Conservation (phyloP, 306 rosid species). For the Fragaria vesca region DNA sequence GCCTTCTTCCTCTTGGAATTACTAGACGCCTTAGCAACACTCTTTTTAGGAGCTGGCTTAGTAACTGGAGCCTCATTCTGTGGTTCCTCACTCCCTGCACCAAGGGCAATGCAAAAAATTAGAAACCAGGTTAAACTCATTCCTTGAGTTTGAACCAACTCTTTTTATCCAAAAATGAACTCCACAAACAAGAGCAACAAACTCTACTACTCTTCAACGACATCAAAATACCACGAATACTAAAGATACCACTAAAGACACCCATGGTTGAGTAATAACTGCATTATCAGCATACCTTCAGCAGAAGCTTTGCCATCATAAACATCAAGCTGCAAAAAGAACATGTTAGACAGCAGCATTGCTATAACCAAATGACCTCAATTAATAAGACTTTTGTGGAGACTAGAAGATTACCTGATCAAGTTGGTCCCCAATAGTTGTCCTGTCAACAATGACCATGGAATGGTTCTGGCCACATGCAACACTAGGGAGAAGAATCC, state of each 20-base stretch:
- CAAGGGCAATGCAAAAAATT: constrained; percentile 5
- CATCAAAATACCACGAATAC: background rate
- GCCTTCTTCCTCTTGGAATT: constrained; percentile 69
- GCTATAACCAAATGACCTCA: background rate
- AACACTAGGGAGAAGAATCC: constrained; percentile 56
- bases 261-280: constrained; percentile 9
- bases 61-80: constrained; percentile 31
- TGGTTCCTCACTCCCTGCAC: constrained; percentile 52
- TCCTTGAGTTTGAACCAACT: background rate
- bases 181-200: background rate
- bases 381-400: background rate
- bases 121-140: constrained; percentile 19
- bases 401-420: constrained; percentile 58
- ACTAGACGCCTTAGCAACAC: constrained; percentile 51
- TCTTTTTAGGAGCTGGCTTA: constrained; percentile 62
- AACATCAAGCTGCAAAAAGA: constrained; percentile 65
- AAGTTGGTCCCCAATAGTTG: constrained; percentile 67
- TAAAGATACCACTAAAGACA: too few species aligned
- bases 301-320: constrained; percentile 74
- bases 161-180: background rate
- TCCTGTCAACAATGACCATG: constrained; percentile 84
- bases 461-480: constrained; percentile 91
- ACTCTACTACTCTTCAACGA: background rate
- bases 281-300: constrained; percentile 60
- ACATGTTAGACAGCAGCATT: constrained; percentile 4